Evolutionary conservation across 306 rosid genomes (phyloP), one percentile per base, ranked within the genome.

Genomic region (Lathyrus tuberosus): DNA sequence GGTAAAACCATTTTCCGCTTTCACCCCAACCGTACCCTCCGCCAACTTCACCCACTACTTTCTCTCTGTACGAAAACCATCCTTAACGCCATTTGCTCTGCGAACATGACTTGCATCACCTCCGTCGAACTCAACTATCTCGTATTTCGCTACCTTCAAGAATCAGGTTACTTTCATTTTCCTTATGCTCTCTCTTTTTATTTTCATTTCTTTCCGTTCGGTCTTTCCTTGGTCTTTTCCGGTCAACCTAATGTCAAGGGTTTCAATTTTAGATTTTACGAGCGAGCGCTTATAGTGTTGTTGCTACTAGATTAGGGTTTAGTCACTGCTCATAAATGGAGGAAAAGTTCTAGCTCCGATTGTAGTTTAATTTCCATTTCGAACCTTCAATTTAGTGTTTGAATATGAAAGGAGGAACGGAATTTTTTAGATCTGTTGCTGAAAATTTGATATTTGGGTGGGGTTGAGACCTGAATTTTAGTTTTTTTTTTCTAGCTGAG

Each of bases 131-230:
- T 92, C 83, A 92, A 92, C 67, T 89, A 76, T 72, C 86, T 92
- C 30, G 90, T 92, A 5, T 92, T 92, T 69, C 97, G 97, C 20
- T 92, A 89, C 79, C 92, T 92, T 67, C 97, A 92, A 47, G 97
- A 92, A 76, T 92, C 97, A 83, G 97, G 97, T 89, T 10, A 67
- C 20, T 57, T 62, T 75, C 2, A 9, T n/a, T 16, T 48, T 9
- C 10, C 37, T 3, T n/a, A 26, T 47, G n/a, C n/a, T 4, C 13
- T 49, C 18, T 14, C 31, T 33, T n/a, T 37, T 11, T n/a, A 9
- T 35, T 15, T 53, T 42, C 30, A n/a, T 10, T 31, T 4, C 8
- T 44, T 70, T 15, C 9, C 2, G 65, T 46, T 66, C 33, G 16
- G 33, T 69, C 11, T 15, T 52, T 56, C 22, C 2, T 16, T 22